phyloP scores from a whole-genome alignment of 495 filamentous ascomycete genomes.

The Podospora pseudoanserina region DNA sequence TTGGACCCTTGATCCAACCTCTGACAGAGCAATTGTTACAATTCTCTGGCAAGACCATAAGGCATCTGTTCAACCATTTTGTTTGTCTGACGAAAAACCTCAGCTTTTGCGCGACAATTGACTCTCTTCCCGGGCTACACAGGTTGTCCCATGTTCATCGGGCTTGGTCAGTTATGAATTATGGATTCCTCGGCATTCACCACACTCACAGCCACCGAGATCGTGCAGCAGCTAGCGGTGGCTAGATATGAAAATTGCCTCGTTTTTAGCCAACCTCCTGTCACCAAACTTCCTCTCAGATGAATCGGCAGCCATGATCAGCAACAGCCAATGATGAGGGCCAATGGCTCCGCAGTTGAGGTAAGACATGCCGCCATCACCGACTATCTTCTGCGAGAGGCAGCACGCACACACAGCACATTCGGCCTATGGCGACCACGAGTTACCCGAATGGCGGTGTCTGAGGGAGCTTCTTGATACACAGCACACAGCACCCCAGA shows the following conservation, averaged over 20 bases:
- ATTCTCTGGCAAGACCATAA: background rate
- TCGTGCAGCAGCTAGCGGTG: background rate
- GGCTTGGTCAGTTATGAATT: background rate
- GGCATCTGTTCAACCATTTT: background rate
- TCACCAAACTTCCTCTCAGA: background rate
- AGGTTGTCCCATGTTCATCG: background rate
- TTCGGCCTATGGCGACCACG: constrained; percentile 8
- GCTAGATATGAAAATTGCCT: background rate
- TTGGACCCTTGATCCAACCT: background rate
- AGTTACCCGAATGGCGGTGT: background rate
- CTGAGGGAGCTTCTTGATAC: background rate
- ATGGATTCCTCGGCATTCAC: background rate
- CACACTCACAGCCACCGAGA: background rate
- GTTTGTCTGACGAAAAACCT: background rate
- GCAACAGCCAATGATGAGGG: background rate
- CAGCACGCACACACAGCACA: background rate
- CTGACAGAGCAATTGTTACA: background rate
- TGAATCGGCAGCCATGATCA: background rate
- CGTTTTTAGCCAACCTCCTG: background rate
- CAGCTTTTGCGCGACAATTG: background rate
- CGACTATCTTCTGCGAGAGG: constrained; percentile 5
- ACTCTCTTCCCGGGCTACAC: background rate
- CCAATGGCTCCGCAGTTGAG: background rate
- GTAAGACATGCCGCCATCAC: constrained; percentile 12
- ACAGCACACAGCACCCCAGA: background rate